Conservation (phyloP, 768 basidiomycete genomes). For the Boletus sp. region DNA sequence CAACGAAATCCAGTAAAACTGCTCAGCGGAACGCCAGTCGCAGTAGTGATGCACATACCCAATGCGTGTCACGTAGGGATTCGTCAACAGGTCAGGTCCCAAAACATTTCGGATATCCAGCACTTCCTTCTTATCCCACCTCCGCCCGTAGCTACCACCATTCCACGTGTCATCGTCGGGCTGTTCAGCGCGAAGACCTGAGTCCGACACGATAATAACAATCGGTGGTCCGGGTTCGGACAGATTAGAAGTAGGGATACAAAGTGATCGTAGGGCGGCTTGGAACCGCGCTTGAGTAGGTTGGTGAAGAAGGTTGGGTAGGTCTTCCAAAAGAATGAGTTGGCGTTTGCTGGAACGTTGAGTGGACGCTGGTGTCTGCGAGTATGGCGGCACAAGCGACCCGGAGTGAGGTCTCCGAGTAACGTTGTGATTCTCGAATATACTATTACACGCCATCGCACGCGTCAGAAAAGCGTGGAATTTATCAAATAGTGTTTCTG, state of each 20-base stretch:
- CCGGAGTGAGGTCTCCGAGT: constrained; percentile 5
- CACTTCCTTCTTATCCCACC: constrained; percentile 52
- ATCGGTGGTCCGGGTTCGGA: constrained; percentile 50
- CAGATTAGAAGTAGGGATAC: constrained; percentile 24
- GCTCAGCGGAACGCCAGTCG: neutral
- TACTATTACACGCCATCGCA: constrained; percentile 56
- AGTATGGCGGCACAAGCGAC: constrained; percentile 1
- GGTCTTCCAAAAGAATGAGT: constrained; percentile 80
- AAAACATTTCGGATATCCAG: constrained; percentile 71
- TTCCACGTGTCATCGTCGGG: constrained; percentile 49
- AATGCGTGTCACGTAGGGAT: constrained; percentile 78
- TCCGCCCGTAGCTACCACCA: constrained; percentile 37
- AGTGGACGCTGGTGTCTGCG: neutral
- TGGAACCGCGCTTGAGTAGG: constrained; percentile 73
- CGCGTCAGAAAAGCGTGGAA: constrained; percentile 75
- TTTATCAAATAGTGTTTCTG: constrained; percentile 51
- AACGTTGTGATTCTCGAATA: constrained; percentile 38
- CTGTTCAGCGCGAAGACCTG: constrained; percentile 71
- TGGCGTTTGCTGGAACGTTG: constrained; percentile 38
- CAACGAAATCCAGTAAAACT: neutral
- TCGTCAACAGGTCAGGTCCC: constrained; percentile 63
- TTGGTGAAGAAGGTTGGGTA: constrained; percentile 85
- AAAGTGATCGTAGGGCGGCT: constrained; percentile 59
- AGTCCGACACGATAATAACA: constrained; percentile 80
- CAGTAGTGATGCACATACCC: constrained; percentile 45